Evolutionary conservation across 495 filamentous ascomycete genomes (phyloP).

Genomic region (Hypomontagnella monticulosa): DNA sequence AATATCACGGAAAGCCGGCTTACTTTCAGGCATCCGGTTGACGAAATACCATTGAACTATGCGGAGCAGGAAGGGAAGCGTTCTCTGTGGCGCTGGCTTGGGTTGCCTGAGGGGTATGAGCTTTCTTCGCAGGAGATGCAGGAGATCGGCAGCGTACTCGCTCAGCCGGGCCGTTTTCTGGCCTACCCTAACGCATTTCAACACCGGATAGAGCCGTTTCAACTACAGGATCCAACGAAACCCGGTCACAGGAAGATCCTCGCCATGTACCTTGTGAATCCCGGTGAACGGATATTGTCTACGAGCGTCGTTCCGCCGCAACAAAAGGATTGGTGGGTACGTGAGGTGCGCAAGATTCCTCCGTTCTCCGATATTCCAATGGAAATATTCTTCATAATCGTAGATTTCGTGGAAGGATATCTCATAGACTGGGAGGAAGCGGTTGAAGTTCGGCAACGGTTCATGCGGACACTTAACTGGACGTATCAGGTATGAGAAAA

Average conservation of each 20-base stretch:
- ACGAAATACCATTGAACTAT: conserved; percentile 26
- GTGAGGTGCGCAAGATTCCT: conserved; percentile 34
- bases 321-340: conserved; percentile 55
- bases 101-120: conserved; percentile 25
- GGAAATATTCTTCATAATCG: conserved; percentile 43
- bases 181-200: conserved; percentile 58
- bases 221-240: conserved; percentile 55
- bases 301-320: conserved; percentile 68
- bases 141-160: conserved; percentile 48
- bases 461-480: conserved; percentile 38
- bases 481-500: not conserved
- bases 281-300: conserved; percentile 58
- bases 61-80: conserved; percentile 35
- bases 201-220: conserved; percentile 62
- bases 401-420: conserved; percentile 28
- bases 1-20: conserved; percentile 68
- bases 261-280: conserved; percentile 68
- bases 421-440: conserved; percentile 43
- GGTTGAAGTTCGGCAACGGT: conserved; percentile 3
- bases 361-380: conserved; percentile 23
- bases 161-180: conserved; percentile 47
- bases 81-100: conserved; percentile 34
- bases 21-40: conserved; percentile 57
- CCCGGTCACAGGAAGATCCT: conserved; percentile 67
- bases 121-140: conserved; percentile 47